phyloP scores from a whole-genome alignment of 73 alveolate species.

The Paramecium sexaurelia region DNA sequence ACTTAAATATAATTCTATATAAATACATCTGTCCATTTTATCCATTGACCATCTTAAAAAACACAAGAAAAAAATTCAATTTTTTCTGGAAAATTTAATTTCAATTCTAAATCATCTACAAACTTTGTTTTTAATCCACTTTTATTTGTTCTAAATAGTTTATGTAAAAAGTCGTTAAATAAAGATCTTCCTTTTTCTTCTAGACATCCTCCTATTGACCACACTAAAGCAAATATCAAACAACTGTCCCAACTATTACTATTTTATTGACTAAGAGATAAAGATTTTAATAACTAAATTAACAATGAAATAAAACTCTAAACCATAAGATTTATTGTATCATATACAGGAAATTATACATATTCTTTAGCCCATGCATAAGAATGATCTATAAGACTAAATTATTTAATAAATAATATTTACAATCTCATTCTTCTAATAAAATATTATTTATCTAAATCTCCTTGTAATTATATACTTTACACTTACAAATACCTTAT shows the following conservation, averaged over 20 bases:
- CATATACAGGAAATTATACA: neutral
- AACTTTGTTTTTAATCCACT: neutral
- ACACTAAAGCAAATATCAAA: slow-evolving; percentile 79
- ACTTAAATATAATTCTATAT: slow-evolving; percentile 74
- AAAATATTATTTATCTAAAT: slow-evolving; percentile 38
- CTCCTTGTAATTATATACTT: slow-evolving; percentile 85
- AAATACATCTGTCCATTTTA: slow-evolving; percentile 76
- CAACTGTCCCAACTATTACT: neutral
- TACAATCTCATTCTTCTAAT: slow-evolving; percentile 61
- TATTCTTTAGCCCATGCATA: neutral
- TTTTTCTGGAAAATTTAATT: slow-evolving; percentile 68
- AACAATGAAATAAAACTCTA: slow-evolving; percentile 81
- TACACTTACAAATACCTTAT: slow-evolving; percentile 83
- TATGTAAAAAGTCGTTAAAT: slow-evolving; percentile 81
- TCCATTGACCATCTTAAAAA: slow-evolving; percentile 76
- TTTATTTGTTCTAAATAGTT: slow-evolving; percentile 67
- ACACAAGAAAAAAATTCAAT: slow-evolving; percentile 73
- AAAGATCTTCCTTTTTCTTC: slow-evolving; percentile 92
- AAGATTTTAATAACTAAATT: neutral
- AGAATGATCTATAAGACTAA: slow-evolving; percentile 67
- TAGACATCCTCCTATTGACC: slow-evolving; percentile 98
- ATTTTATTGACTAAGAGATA: neutral
- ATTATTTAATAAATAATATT: slow-evolving; percentile 53
- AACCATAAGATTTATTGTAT: slow-evolving; percentile 67
- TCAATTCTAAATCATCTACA: slow-evolving; percentile 9